Conservation (phyloP, 139 green algal genomes). For the Volvox reticuliferus region DNA sequence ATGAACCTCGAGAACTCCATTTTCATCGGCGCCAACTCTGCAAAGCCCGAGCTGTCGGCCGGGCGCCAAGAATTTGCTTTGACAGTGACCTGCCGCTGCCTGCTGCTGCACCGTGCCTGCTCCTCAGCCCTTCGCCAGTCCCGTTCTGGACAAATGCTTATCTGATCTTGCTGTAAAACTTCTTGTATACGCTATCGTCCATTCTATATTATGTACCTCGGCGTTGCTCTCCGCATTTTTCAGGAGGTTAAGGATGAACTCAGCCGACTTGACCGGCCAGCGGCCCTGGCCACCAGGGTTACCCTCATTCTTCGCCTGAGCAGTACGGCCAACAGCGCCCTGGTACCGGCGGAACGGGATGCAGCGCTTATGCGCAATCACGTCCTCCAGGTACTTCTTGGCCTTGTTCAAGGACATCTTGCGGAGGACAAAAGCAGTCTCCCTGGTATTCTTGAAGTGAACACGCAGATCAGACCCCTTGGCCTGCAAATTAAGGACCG, state of each 20-base stretch:
- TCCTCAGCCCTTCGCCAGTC: too few species aligned
- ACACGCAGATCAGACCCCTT: slow-evolving; percentile 92
- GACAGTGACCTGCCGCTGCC: too few species aligned
- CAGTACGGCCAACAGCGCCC: slow-evolving; percentile 86
- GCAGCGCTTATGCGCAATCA: slow-evolving; percentile 93
- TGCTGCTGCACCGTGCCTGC: too few species aligned
- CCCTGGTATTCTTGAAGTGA: slow-evolving; percentile 99
- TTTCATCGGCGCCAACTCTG: too few species aligned
- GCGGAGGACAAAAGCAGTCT: slow-evolving; percentile 90
- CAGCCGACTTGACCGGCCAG: slow-evolving; percentile 96
- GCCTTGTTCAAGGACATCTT: slow-evolving; percentile 91
- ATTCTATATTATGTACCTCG: slow-evolving; percentile 75
- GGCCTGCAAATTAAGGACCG: slow-evolving; percentile 69
- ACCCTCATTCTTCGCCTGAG: slow-evolving; percentile 88
- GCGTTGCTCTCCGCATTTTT: slow-evolving; percentile 99
- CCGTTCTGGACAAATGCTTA: too few species aligned
- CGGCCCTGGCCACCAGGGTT: slow-evolving; percentile 91
- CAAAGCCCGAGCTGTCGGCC: too few species aligned
- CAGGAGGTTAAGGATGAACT: slow-evolving; percentile 97
- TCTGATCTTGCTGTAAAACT: too few species aligned
- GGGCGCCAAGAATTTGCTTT: too few species aligned
- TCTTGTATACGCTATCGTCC: too few species aligned
- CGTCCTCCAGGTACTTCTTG: slow-evolving; percentile 97
- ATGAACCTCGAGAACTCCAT: too few species aligned
- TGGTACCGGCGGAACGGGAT: slow-evolving; percentile 97